Evolutionary conservation across 73 alveolate genomes (phyloP), one percentile per base, ranked within the genome.

Genomic region (Paramecium sexaurelia): DNA sequence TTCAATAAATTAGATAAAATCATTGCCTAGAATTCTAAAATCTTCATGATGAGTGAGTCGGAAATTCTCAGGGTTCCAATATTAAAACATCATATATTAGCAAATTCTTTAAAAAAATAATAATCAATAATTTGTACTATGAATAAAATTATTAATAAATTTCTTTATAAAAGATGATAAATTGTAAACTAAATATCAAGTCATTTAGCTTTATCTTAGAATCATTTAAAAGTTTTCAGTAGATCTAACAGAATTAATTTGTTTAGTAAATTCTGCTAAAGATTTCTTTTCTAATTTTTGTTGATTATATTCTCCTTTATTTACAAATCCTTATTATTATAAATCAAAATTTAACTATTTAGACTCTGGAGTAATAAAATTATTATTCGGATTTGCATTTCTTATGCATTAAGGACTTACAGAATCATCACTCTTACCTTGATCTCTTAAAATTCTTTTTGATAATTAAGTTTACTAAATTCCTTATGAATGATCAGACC

Each of bases 191-290:
- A 47, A n/a, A 47, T n/a, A n/a, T 47, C 66, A 47, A 13, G n/a
- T 26, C 26, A 47, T 47, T 11, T 20, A 32, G 22, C 82, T 57
- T 24, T 57, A 57, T 57, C 55, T 71, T 8, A 71, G 27, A 4
- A 37, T 37, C 86, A 35, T 35, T 71, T 71, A 17, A 1, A 71
- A 29, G 6, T 71, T 71, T 19, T 71, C 86, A 26, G 56, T 71
- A 9, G 61, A 35, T 71, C 56, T 71, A 71, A 71, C 86, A 32
- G 86, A 32, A 71, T 71, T 71, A 26, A 71, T 71, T 37, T 71
- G 13, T 35, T 37, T 32, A 35, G 61, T 71, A 71, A 71, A 71
- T 35, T 71, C 86, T 15, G 86, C 86, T 7, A 71, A 35, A 32
- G 86, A 71, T 32, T 27, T 71, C 29, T 71, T 71, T 27, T 57